Evolutionary conservation across 2,329 filamentous ascomycete species (phyloP), one percentile per base, ranked within the genome.

Genomic region (Clathrospora elynae): DNA sequence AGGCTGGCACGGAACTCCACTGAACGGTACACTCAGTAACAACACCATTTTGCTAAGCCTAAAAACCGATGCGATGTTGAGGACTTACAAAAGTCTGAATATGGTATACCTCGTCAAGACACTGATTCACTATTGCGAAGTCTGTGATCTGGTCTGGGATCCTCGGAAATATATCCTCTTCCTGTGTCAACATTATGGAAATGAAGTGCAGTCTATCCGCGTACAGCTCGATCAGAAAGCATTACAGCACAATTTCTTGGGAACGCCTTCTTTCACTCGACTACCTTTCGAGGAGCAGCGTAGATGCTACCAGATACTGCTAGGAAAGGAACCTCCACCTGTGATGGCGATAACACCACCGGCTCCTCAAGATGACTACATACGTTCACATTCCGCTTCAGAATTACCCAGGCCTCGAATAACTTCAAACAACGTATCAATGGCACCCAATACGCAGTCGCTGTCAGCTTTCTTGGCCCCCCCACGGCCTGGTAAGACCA

Each of bases 1-100:
- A 66, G 63, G 62, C 13, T 59, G 54, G 2, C 47, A 51, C 29
- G 61, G 58, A n/a, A 57, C 64, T 14, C 66, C 64, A n/a, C 28
- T 38, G 10, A 60, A 42, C 19, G 62, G 63, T 28, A 35, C 43
- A 10, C 41, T 69, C 8, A 35, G 37, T 5, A 53, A 48, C n/a
- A 66, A 61, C 12, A 46, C 61, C 28, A 52, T 64, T 9, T 37
- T 62, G n/a, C 22, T 67, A n/a, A 55, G 55, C 10, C 26, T 64
- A 14, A 62, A 52, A 18, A 46, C 39, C 5, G 53, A 59, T 11
- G 61, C 59, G 2, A 55, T 61, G 12, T 44, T 53, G 5, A 50
- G 44, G 18, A 60, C 46, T n/a, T 62, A 59, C 39, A 66, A 60
- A 33, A 53, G 62, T 5, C 32, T 69, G 8, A 67, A 66, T 33